Evolutionary conservation across 2,329 filamentous ascomycete species (phyloP).

Genomic region (Neonectria punicea): DNA sequence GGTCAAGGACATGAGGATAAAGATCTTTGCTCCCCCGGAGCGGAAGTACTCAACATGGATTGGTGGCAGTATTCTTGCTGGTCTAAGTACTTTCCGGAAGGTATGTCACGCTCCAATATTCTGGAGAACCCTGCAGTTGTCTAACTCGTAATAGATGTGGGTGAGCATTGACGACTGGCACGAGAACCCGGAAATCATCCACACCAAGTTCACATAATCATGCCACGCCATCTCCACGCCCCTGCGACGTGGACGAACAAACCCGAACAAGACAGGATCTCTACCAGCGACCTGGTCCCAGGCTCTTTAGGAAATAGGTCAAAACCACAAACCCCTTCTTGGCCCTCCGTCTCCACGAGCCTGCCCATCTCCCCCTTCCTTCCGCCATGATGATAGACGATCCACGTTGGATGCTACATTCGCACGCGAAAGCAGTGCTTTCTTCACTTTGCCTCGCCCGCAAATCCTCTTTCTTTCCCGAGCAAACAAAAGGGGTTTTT

Average conservation of each 20-base stretch:
- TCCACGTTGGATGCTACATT: constrained; percentile 14
- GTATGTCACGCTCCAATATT: constrained; percentile 58
- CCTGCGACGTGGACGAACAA: constrained; percentile 22
- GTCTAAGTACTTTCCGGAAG: constrained; percentile 98
- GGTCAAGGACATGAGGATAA: constrained; percentile 99
- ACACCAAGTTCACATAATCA: constrained; percentile 90
- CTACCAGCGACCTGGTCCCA: constrained; percentile 11
- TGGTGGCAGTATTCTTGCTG: constrained; percentile 95
- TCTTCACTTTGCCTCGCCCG: background rate
- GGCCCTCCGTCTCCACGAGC: constrained; percentile 20
- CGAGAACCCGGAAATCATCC: constrained; percentile 98
- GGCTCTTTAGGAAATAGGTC: constrained; percentile 25
- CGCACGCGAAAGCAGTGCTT: constrained; percentile 8
- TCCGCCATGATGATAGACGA: constrained; percentile 29
- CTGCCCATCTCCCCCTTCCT: background rate
- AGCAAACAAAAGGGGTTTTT: constrained; percentile 11
- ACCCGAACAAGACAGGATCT: constrained; percentile 22
- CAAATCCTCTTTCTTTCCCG: background rate
- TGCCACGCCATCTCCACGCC: constrained; percentile 12
- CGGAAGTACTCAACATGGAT: constrained; percentile 99
- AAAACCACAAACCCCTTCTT: constrained; percentile 22
- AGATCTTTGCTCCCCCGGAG: constrained; percentile 98
- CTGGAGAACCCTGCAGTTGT: background rate
- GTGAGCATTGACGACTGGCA: constrained; percentile 99
- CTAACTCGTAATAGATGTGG: constrained; percentile 81